Conservation (phyloP, 306 rosid species). For the Pyrus communis region DNA sequence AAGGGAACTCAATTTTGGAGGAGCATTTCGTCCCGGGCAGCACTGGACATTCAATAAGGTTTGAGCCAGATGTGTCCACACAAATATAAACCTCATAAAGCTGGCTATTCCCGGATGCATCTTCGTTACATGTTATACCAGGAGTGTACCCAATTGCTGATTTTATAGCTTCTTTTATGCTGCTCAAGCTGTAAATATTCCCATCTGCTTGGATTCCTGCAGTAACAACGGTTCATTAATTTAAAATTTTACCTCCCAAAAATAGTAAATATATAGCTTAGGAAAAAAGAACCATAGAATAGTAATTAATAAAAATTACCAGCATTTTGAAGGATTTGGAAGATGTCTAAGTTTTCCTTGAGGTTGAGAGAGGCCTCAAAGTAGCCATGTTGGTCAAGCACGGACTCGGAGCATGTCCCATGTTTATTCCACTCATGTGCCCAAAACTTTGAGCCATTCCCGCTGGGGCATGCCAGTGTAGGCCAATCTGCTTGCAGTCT, state of each 20-base stretch:
- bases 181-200: constrained; percentile 28
- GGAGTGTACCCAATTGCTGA: constrained; percentile 27
- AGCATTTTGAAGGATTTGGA: constrained; percentile 12
- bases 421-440: constrained; percentile 32
- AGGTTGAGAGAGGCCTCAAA: constrained; percentile 4
- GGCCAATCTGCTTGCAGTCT: constrained; percentile 16
- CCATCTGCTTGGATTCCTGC: constrained; percentile 46
- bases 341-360: constrained; percentile 2
- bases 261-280: too few species aligned
- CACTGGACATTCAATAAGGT: constrained; percentile 41
- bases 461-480: constrained; percentile 21
- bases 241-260: too few species aligned
- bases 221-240: neutral
- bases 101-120: constrained; percentile 29
- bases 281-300: too few species aligned
- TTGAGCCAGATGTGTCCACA: constrained; percentile 31
- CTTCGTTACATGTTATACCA: constrained; percentile 43
- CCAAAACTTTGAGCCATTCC: constrained; percentile 16
- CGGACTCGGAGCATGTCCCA: constrained; percentile 24
- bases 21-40: constrained; percentile 29
- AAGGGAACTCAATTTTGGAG: constrained; percentile 37
- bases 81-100: constrained; percentile 52
- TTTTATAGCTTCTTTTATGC: constrained; percentile 32
- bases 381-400: constrained; percentile 23
- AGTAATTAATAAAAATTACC: constrained; percentile 3